Percentiles rank a stretch among this genome's conserved stretches.
phyloP scores from a whole-genome alignment of 306 rosid genomes.

The Lathyrus tuberosus region DNA sequence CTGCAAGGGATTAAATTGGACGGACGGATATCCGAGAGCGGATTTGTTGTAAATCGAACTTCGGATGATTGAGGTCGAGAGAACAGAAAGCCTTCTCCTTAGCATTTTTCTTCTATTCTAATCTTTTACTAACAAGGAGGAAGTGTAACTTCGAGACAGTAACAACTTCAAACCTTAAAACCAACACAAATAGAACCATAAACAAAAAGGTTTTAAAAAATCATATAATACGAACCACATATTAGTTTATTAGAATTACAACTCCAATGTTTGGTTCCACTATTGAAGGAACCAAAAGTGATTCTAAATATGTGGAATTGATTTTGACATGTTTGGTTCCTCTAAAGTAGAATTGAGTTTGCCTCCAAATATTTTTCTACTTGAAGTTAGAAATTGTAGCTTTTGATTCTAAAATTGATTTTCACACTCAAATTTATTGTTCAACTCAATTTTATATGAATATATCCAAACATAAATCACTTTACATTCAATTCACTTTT shows the following conservation, averaged over 20 bases:
- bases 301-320: too few species aligned
- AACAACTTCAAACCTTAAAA: slow-evolving; percentile 3
- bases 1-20: slow-evolving; percentile 34
- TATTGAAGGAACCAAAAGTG: too few species aligned
- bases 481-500: too few species aligned
- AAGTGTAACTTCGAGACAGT: neutral
- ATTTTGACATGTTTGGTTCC: too few species aligned
- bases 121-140: neutral
- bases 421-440: too few species aligned
- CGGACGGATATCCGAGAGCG: slow-evolving; percentile 14
- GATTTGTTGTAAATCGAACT: slow-evolving; percentile 38
- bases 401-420: too few species aligned
- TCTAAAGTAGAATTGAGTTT: too few species aligned
- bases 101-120: slow-evolving; percentile 44
- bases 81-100: slow-evolving; percentile 48
- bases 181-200: neutral
- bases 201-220: neutral
- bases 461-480: too few species aligned
- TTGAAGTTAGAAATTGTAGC: too few species aligned
- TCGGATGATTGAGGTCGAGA: slow-evolving; percentile 44
- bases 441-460: too few species aligned
- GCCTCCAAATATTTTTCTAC: too few species aligned
- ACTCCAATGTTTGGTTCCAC: neutral
- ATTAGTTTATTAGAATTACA: neutral
- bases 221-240: neutral